Base-by-base conservation (phyloP, 352 stramenopile species). In the Phytophthora pini region DNA sequence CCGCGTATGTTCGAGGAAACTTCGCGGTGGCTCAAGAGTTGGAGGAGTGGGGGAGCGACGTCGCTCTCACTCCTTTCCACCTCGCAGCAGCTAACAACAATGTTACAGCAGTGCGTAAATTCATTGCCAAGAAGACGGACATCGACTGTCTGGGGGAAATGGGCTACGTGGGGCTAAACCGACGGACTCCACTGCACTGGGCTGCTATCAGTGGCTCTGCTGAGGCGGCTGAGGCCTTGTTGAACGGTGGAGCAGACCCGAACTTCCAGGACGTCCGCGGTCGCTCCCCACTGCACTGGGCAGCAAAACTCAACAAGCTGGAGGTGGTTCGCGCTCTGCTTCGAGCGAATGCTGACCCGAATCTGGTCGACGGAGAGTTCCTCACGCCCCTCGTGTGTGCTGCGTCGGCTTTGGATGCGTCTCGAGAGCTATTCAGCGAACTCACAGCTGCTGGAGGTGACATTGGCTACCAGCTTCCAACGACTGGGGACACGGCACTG, bases 51-150 rank as follows among this genome's bases (percentile, higher is more conserved):
- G 84, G 84, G 22, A 64, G 75, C n/a, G 84, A 93, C 34, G 77
- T 93, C 4, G 82, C 84, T 4, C 68, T 93, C 26, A 93, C 84
- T 9, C 84, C 84, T 4, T 84, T 92, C 31, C 84, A 93, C 44
- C 45, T 71, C 0, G 84, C 79, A 0, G 81, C 82, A 1, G 82
- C 76, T 20, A 61, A 51, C 29, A 90, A 92, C 46, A 57, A 93
- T 40, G 72, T 82, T 0, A 3, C 50, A 4, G 48, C 46, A 1
- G 82, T 92, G 9, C 66, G 74, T 10, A 88, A 86, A 53, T 87
- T 78, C 46, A 17, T 92, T 7, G 67, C 76, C 6, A 68, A 68
- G 1, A 65, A 69, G 26, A 76, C 74, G 0, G 71, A 82, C 50
- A 55, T 87, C 5, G 72, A 93, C 58, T 90, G 80, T 31, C 63